Evolutionary conservation across 495 filamentous ascomycete species (phyloP), one percentile per base, ranked within the genome.

Genomic region (Podospora pseudoanserina): DNA sequence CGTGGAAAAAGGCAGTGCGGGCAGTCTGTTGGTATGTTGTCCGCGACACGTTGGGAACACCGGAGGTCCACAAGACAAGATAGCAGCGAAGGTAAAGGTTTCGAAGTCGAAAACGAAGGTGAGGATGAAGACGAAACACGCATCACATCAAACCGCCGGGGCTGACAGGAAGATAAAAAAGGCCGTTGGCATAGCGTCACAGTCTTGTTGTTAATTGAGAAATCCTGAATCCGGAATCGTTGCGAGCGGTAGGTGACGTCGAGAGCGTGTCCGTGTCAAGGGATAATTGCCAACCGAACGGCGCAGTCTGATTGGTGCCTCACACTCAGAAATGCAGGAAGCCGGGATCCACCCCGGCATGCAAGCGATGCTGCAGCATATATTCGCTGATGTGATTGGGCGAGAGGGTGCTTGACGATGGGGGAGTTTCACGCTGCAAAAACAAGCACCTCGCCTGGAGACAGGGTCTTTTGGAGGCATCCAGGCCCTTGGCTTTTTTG

Each of bases 241-340:
- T 62, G 60, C 67, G 63, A 53, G 60, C 67, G 63, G 60, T 59
- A 67, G 68, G 72, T 73, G 72, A 73, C 72, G 72, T 73, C 68
- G 56, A 20, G 19, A 26, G 23, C 23, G 61, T 67, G 28, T 32
- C 56, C 64, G 73, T 75, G 67, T 75, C 71, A 75, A 75, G 73
- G 73, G 73, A 73, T 66, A 73, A 70, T 71, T 70, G 64, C 65
- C 62, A 65, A 59, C 19, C 60, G 30, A 28, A n/a, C 34, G 16
- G 64, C 57, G 63, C 44, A 58, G 55, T 53, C 5, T 68, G 68
- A 69, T 72, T 69, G 64, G 70, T 65, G 32, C 13, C 20, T 67
- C 2, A 16, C 11, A 28, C 2, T 49, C 39, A 49, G 19, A 39
- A 18, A 16, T 30, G 18, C 39, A n/a, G 26, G 58, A 66, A 66